These are phyloP conservation scores for Globisporangium sylvaticum DNA, from an alignment of 352 stramenopile genomes.

Conservation along the genomic window DNA sequence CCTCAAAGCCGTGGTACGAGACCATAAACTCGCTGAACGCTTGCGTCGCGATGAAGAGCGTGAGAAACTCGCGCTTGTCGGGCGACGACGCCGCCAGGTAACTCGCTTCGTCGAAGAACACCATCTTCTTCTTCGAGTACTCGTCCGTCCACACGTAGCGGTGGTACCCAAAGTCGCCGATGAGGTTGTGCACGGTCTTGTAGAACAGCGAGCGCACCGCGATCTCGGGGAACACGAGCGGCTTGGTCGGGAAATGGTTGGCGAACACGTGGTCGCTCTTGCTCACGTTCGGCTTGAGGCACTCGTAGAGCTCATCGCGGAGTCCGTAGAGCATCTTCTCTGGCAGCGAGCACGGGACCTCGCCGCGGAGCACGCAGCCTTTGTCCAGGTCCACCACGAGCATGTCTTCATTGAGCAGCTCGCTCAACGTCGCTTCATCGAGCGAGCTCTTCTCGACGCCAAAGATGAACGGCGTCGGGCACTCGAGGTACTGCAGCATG, in stretches of 20 bases:
- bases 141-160: constrained; percentile 84
- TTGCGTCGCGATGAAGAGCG: constrained; percentile 80
- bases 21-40: constrained; percentile 85
- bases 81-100: constrained; percentile 72
- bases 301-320: constrained; percentile 53
- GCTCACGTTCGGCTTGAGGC: constrained; percentile 66
- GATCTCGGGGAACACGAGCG: constrained; percentile 68
- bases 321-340: constrained; percentile 42
- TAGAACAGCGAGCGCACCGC: constrained; percentile 69
- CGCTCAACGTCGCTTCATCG: constrained; percentile 46
- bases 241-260: constrained; percentile 61
- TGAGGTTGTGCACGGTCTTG: constrained; percentile 56
- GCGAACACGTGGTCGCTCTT: constrained; percentile 70
- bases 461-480: constrained; percentile 84
- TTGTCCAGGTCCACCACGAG: constrained; percentile 75
- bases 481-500: constrained; percentile 85
- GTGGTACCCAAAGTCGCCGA: constrained; percentile 83
- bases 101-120: constrained; percentile 86
- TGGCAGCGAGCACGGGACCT: constrained; percentile 49
- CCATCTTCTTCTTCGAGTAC: constrained; percentile 69
- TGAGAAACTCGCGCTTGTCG: constrained; percentile 79
- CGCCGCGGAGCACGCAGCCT: constrained; percentile 43
- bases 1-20: constrained; percentile 77
- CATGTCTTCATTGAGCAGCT: constrained; percentile 56
- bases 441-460: constrained; percentile 62